Evolutionary conservation across 2,329 filamentous ascomycete species (phyloP), one percentile per base, ranked within the genome.

Genomic region (Akanthomyces dipterigenus): DNA sequence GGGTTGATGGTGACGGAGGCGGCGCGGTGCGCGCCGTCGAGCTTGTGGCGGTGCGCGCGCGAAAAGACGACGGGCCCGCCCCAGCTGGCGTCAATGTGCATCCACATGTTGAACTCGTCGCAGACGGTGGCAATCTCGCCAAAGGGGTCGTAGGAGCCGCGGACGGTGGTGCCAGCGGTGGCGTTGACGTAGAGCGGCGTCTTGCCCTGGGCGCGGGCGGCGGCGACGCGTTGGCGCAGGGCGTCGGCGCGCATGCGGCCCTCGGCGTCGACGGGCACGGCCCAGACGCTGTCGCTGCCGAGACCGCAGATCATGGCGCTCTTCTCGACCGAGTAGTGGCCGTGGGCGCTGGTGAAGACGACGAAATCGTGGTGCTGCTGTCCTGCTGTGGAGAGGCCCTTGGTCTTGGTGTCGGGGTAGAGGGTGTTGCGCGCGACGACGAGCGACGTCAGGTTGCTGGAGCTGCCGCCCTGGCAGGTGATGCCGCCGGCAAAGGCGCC

Each of bases 161-260:
- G 79, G 2, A 98, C 93, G 0, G 95, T 99, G 1, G 93, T 97
- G 20, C 95, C 95, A 0, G 95, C 93, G 0, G 95, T 98, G 6
- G 93, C 90, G 71, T 97, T 98, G 71, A 98, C 90, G 75, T 96
- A 97, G 64, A 99, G 89, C 0, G 95, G 93, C 1, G 89, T 95
- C 70, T 88, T 85, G 38, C 90, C 91, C 55, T 86, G 80, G 0
- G 71, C 68, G 67, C 86, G 86, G 26, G 89, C 87, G 59, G 81
- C 78, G 5, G 77, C 55, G 34, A 96, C 78, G 45, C 87, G 77
- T 1, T 78, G 77, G 26, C 88, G 83, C 11, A 99, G 80, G 18
- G 84, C 84, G 0, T 77, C 70, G 0, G 88, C 80, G 28, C 84
- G 79, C 87, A 98, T 96, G 55, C 84, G 80, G 1, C 93, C 93